phyloP scores from a whole-genome alignment of 441 rosid genomes.

The Arabidopsis lyrata region DNA sequence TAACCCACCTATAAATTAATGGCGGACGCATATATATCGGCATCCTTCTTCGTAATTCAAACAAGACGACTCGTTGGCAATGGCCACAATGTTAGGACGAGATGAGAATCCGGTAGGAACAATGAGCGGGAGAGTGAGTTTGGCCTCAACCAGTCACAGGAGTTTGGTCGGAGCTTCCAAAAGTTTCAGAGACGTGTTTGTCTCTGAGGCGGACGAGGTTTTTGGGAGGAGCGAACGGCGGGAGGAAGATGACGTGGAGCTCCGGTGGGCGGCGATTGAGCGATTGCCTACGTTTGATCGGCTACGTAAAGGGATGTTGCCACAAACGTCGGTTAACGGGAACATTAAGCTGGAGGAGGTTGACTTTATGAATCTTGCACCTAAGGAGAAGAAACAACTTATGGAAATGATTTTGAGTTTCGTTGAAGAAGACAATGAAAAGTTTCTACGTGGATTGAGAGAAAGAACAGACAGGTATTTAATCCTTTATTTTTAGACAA shows the following conservation, averaged over 20 bases:
- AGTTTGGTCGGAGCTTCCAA: constrained; percentile 48
- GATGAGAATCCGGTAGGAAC: constrained; percentile 65
- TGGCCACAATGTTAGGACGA: constrained; percentile 46
- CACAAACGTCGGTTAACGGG: constrained; percentile 63
- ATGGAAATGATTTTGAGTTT: constrained; percentile 67
- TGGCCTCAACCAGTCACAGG: constrained; percentile 47
- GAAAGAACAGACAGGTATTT: constrained; percentile 71
- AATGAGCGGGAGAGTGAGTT: constrained; percentile 55
- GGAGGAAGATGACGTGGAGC: constrained; percentile 76
- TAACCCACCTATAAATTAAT: constrained; percentile 6
- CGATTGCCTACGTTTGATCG: constrained; percentile 82
- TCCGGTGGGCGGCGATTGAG: constrained; percentile 91
- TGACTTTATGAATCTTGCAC: constrained; percentile 64
- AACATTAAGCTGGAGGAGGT: constrained; percentile 51
- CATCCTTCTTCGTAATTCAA: neutral
- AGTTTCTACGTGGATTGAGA: constrained; percentile 64
- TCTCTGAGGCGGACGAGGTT: constrained; percentile 48
- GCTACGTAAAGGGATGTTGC: constrained; percentile 65
- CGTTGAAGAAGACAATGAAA: constrained; percentile 79
- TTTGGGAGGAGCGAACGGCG: constrained; percentile 54
- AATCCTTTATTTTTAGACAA: neutral
- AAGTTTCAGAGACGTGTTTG: constrained; percentile 60
- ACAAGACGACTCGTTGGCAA: neutral
- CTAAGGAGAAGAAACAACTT: constrained; percentile 64
- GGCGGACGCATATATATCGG: neutral